Conservation (phyloP, 306 rosid species). For the Carpinus viminea region DNA sequence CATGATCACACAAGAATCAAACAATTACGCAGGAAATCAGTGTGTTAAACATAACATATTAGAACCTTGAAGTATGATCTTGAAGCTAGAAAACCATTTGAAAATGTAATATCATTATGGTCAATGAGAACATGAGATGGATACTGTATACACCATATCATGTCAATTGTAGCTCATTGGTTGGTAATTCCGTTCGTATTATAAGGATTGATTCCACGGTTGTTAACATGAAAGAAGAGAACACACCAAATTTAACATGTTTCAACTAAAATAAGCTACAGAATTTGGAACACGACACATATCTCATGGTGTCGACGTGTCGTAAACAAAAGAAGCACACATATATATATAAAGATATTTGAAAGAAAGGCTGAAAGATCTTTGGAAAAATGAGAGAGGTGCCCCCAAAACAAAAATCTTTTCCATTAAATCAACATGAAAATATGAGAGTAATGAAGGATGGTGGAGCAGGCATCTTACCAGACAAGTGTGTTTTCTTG, state of each 20-base stretch:
- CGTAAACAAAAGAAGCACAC: background rate
- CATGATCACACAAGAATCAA: background rate
- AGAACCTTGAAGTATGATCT: background rate
- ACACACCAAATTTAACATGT: background rate
- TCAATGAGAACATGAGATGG: background rate
- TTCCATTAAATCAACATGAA: background rate
- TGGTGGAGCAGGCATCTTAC: constrained; percentile 41
- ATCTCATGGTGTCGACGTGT: background rate
- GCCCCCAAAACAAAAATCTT: background rate
- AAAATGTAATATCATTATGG: background rate
- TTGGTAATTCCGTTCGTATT: background rate
- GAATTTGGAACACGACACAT: background rate
- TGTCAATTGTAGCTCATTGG: background rate
- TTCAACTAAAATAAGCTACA: background rate
- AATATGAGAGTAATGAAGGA: constrained; percentile 9
- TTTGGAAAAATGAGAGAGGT: background rate
- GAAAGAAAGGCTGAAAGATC: background rate
- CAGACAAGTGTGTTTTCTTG: constrained; percentile 88
- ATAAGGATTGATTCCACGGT: background rate
- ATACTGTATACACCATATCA: background rate
- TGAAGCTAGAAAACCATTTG: background rate
- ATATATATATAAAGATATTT: too few relatives aligned
- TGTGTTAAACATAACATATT: background rate
- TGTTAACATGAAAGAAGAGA: background rate
- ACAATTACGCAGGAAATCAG: background rate